These are phyloP conservation scores for Aspergillus bertholletiae DNA, from an alignment of 495 filamentous ascomycete species.

Conservation along the genomic window DNA sequence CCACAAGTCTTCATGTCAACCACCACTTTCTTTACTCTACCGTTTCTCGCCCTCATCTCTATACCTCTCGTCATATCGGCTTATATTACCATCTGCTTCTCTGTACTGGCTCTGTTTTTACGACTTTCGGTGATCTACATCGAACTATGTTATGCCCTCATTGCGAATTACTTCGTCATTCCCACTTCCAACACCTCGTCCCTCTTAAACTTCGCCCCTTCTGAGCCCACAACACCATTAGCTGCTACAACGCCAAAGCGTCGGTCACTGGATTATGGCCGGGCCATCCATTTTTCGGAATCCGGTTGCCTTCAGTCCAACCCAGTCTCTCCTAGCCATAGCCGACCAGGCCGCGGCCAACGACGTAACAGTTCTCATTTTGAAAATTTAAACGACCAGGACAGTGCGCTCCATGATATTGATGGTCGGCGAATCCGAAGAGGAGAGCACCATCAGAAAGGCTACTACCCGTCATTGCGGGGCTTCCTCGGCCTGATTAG, in stretches of 20 bases:
- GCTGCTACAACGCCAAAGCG: conserved; percentile 7
- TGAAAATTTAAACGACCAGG: conserved; percentile 9
- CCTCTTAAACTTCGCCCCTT: conserved; percentile 29
- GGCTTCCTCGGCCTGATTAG: conserved; percentile 31
- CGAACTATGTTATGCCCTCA: conserved; percentile 58
- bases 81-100: conserved; percentile 62
- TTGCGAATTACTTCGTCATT: conserved; percentile 55
- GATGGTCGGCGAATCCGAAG: neutral
- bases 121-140: conserved; percentile 65
- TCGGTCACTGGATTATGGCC: conserved; percentile 26
- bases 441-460: conserved; percentile 15
- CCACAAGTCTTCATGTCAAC: conserved; percentile 34
- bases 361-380: conserved; percentile 1
- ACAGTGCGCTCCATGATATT: neutral
- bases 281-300: conserved; percentile 10
- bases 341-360: conserved; percentile 11
- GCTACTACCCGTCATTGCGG: conserved; percentile 10
- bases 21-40: conserved; percentile 54
- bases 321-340: conserved; percentile 14
- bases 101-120: conserved; percentile 61
- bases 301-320: conserved; percentile 3
- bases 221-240: conserved; percentile 28
- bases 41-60: conserved; percentile 60
- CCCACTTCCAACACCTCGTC: conserved; percentile 26
- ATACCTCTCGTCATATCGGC: conserved; percentile 69